Conservation (phyloP, 1,139 yeast genomes). For the Blastobotrys indianensis region DNA sequence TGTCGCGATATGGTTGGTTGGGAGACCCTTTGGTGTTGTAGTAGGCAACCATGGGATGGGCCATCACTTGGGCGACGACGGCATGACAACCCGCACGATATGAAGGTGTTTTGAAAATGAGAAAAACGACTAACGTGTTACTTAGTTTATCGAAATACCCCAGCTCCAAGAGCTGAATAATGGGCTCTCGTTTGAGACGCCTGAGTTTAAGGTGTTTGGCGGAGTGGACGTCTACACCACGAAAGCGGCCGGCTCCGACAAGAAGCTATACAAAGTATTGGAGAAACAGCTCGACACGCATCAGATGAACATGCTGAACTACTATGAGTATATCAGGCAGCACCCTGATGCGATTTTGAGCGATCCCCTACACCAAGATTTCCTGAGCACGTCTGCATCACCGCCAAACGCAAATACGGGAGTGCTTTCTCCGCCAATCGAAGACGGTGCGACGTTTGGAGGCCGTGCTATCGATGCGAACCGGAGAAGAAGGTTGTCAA, state of each 20-base stretch:
- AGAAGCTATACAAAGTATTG: slow-evolving; percentile 79
- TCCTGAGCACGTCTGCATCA: slow-evolving; percentile 20
- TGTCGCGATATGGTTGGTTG: not conserved
- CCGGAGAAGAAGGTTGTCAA: slow-evolving; percentile 4
- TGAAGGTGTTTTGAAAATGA: too few species aligned
- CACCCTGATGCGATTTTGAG: slow-evolving; percentile 1
- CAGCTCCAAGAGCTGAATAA: slow-evolving; percentile 87
- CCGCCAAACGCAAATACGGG: slow-evolving; percentile 16
- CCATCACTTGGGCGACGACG: not conserved
- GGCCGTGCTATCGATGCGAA: slow-evolving; percentile 6
- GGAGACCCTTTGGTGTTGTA: not conserved
- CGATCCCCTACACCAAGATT: not conserved
- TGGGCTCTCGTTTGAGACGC: slow-evolving; percentile 78
- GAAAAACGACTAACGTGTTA: slow-evolving; percentile 1
- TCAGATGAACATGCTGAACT: slow-evolving; percentile 21
- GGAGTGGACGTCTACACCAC: slow-evolving; percentile 93
- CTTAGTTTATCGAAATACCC: slow-evolving; percentile 79
- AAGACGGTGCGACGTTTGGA: slow-evolving; percentile 1
- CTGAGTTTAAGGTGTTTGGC: slow-evolving; percentile 84
- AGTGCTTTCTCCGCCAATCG: slow-evolving; percentile 18
- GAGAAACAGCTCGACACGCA: slow-evolving; percentile 54
- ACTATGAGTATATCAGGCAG: slow-evolving; percentile 14
- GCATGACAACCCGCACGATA: too few species aligned
- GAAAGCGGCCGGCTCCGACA: slow-evolving; percentile 84
- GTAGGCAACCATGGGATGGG: not conserved